Base-by-base conservation (phyloP, 1,284 basidiomycete genomes). In the Trametes pubescens region DNA sequence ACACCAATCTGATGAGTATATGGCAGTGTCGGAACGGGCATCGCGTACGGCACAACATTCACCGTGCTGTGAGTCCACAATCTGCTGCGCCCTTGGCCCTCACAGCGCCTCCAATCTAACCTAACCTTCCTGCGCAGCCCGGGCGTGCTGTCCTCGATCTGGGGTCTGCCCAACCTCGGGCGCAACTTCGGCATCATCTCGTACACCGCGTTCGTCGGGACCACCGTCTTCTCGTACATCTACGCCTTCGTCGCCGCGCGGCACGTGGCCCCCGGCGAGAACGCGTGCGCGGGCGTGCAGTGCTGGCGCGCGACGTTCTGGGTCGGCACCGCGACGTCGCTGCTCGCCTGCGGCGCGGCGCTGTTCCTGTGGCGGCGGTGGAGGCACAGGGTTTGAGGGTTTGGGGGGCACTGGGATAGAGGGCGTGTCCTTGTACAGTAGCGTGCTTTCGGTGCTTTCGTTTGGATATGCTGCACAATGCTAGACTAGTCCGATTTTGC, bases 141-240 rank as follows among this genome's bases (percentile, higher is more conserved):
- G 2, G 86, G 89, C 57, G 82, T 93, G 37, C 76, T 91, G 4
- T 86, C 87, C 7, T 81, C 87, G 2, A 81, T 90, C 24, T 93
- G 90, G 88, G 91, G 91, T 14, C 74, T 82, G 32, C 72, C 80
- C n/a, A 84, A 91, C 68, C 78, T 89, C 1, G 91, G 86, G 13
- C 84, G 91, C 62, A 93, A 93, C 75, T 93, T 88, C 67, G 91
- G 91, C 26, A 78, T 91, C 48, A 74, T 91, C 61, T 86, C 88
- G 47, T 91, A 91, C 66, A 86, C 90, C 0, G 87, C 90, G 8
- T 90, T 93, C 75, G 74, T 87, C 29, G 91, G 91, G 10, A 92
- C 90, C 0, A 86, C 90, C 1, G 47, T 86, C 0, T 93, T 92
- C 72, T 91, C 91, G 5, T 92, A 90, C 73, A 73, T 93, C 0